Evolutionary conservation across 108 stramenopile genomes (phyloP).

Genomic region (Mediolabrus comicus): DNA sequence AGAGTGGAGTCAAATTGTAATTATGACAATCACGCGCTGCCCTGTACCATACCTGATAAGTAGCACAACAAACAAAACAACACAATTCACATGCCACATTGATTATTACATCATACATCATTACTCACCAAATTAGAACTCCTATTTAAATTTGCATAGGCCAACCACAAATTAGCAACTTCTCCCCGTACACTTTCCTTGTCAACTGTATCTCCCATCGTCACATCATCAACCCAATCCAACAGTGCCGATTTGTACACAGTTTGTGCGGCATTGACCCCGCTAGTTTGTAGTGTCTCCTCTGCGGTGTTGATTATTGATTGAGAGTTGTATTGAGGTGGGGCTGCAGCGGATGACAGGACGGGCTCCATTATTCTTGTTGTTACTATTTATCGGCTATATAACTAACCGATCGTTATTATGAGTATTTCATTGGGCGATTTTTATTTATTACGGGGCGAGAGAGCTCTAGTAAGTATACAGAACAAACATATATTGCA

Average conservation of each 20-base stretch:
- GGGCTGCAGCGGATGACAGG: not conserved
- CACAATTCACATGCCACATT: too few relatives aligned
- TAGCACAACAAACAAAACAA: not conserved
- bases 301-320: slow-evolving; percentile 61
- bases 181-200: slow-evolving; percentile 22
- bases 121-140: slow-evolving; percentile 56
- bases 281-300: slow-evolving; percentile 43
- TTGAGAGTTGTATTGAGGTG: slow-evolving; percentile 21
- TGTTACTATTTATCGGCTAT: too few relatives aligned
- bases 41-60: too few relatives aligned
- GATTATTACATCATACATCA: too few relatives aligned
- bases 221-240: slow-evolving; percentile 88
- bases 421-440: too few relatives aligned
- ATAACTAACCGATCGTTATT: too few relatives aligned
- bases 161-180: slow-evolving; percentile 78
- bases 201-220: slow-evolving; percentile 50
- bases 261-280: slow-evolving; percentile 66
- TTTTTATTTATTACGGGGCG: too few relatives aligned
- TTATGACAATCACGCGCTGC: too few relatives aligned
- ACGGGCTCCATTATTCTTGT: slow-evolving; percentile 20
- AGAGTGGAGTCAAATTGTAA: too few relatives aligned
- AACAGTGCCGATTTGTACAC: slow-evolving; percentile 76
- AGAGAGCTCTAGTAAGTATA: too few relatives aligned
- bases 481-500: too few relatives aligned
- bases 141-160: slow-evolving; percentile 68